Evolutionary conservation across 148 eudicot genomes (phyloP), one percentile per base, ranked within the genome.

Genomic region (Rhododendron ovatum): DNA sequence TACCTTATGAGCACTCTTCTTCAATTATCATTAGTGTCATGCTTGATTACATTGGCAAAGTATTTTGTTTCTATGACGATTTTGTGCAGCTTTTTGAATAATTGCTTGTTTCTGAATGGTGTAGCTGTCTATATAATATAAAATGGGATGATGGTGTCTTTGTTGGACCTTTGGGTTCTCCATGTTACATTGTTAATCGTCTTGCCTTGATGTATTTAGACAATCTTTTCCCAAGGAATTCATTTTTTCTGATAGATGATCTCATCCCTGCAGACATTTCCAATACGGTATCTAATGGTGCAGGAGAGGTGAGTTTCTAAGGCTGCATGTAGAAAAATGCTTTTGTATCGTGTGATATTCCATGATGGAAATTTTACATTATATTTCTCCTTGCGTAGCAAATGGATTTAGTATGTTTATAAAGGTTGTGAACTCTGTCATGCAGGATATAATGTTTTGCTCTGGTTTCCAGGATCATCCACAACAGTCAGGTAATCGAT

Each of bases 391-490:
- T 84, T 57, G 28, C 17, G 5, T 37, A 84, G 73, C 78, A 59
- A 43, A 80, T 73, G 39, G 37, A 65, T 85, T 55, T 86, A 37
- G 65, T 80, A 57, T 65, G 73, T 79, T 63, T 28, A 79, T 84
- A 48, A 85, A 41, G 10, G 75, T 71, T 53, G 75, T 85, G 67
- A 84, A 85, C 79, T 78, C 78, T 18, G 41, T 48, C 30, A 53
- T 91, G 91, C 94, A 95, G 98, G 95, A 92, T 86, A 84, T 91
- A 24, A 85, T 86, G 75, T 87, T 95, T 47, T 89, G 92, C 91
- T 90, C 96, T 48, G 88, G 89, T 86, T 95, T 92, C 85, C 90
- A 73, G 61, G 95, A 94, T 88, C 93, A 86, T 85, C 89, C 93
- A 26, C 89, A 91, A 80, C 93, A 91, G 85, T 91, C 98, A 83